These are phyloP conservation scores for Galeopsis tetrahit DNA, from an alignment of 257 asterid species.

Conservation along the genomic window DNA sequence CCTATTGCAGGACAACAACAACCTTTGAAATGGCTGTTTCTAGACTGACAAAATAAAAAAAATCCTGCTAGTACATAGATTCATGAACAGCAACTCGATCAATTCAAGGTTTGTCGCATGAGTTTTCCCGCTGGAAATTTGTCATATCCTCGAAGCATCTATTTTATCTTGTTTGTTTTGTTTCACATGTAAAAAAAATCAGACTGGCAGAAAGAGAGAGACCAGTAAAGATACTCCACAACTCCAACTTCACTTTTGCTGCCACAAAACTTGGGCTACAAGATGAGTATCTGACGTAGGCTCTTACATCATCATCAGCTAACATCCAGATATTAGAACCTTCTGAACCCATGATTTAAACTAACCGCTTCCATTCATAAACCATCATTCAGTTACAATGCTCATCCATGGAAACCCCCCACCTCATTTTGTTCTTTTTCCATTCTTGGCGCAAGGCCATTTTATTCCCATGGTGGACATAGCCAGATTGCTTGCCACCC, in stretches of 20 bases:
- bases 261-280: background rate
- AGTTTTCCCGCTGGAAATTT: background rate
- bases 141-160: background rate
- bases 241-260: background rate
- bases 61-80: background rate
- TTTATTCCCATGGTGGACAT: slow-evolving; percentile 56
- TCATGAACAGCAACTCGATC: background rate
- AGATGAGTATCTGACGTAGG: slow-evolving; percentile 19
- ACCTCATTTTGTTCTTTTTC: slow-evolving; percentile 56
- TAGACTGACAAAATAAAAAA: no score
- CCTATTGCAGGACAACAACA: no score
- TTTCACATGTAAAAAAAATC: background rate
- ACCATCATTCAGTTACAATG: background rate
- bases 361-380: background rate
- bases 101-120: background rate
- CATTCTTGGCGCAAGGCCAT: slow-evolving; percentile 63
- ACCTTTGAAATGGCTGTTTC: no score
- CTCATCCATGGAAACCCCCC: slow-evolving; percentile 27
- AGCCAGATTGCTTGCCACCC: slow-evolving; percentile 46
- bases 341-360: background rate
- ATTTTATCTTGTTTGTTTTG: background rate
- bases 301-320: slow-evolving; percentile 40
- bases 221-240: background rate
- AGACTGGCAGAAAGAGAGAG: background rate
- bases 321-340: background rate